Percentiles rank a stretch among this genome's conserved stretches.
These are phyloP conservation scores for Lumnitzera racemosa DNA, from an alignment of 345 rosid genomes.

Conservation along the genomic window DNA sequence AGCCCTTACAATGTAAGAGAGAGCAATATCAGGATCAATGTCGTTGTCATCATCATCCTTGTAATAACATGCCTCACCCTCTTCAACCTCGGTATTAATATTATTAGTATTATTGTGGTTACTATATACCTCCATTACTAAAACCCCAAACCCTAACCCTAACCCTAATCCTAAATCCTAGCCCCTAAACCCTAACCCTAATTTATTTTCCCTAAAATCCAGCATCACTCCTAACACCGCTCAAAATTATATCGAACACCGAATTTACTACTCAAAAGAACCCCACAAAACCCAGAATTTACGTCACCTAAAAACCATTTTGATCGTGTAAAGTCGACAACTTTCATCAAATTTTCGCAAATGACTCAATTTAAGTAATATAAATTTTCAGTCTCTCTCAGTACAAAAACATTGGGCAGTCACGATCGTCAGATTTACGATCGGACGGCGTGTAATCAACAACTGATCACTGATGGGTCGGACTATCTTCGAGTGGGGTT, in stretches of 20 bases:
- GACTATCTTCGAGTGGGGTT: slow-evolving; percentile 4
- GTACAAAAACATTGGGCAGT: not conserved
- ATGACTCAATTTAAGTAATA: too few species aligned
- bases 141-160: slow-evolving; percentile 4
- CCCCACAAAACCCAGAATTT: slow-evolving; percentile 5
- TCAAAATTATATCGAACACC: not conserved
- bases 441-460: slow-evolving; percentile 5
- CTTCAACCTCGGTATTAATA: slow-evolving; percentile 51
- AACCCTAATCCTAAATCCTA: slow-evolving; percentile 16
- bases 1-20: slow-evolving; percentile 75
- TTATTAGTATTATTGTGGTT: slow-evolving; percentile 29
- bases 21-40: slow-evolving; percentile 51
- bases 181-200: slow-evolving; percentile 12
- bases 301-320: slow-evolving; percentile 4
- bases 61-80: slow-evolving; percentile 56
- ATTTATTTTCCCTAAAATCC: slow-evolving; percentile 52
- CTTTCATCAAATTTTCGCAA: not conserved
- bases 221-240: slow-evolving; percentile 26
- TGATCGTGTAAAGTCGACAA: not conserved
- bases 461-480: slow-evolving; percentile 6
- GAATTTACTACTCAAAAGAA: slow-evolving; percentile 1
- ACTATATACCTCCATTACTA: slow-evolving; percentile 1
- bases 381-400: not conserved
- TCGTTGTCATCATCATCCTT: slow-evolving; percentile 17
- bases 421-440: slow-evolving; percentile 6